Conservation (phyloP, 495 filamentous ascomycete species). For the Aeminium ludgeri region DNA sequence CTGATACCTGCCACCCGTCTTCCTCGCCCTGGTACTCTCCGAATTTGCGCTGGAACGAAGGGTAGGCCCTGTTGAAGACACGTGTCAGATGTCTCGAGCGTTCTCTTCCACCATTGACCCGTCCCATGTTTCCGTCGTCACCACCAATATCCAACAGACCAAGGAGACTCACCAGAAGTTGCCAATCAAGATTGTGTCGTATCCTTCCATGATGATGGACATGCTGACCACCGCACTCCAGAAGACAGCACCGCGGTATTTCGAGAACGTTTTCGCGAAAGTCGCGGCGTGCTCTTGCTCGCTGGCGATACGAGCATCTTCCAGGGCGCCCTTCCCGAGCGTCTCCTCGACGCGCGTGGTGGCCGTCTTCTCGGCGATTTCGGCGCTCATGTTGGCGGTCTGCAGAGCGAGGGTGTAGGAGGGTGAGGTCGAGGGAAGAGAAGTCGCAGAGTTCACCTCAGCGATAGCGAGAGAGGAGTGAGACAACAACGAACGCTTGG, state of each 20-base stretch:
- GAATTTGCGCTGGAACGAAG: constrained; percentile 1
- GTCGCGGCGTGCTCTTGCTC: constrained; percentile 18
- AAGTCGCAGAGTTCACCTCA: no score
- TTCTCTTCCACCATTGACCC: no score
- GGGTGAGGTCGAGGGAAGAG: no score
- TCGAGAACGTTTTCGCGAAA: constrained; percentile 20
- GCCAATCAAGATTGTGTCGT: constrained; percentile 9
- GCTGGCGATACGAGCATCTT: not conserved
- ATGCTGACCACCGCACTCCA: constrained; percentile 6
- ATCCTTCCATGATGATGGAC: constrained; percentile 10
- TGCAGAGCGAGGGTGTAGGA: no score
- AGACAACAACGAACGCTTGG: no score
- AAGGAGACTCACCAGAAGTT: no score
- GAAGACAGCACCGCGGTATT: constrained; percentile 39
- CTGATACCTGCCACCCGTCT: constrained; percentile 1
- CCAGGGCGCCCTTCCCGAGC: not conserved
- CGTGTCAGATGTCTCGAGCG: no score
- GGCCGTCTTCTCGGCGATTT: constrained; percentile 1
- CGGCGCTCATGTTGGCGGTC: constrained; percentile 12
- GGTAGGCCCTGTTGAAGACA: no score
- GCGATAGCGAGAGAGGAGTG: no score
- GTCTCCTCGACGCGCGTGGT: not conserved
- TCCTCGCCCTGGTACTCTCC: not conserved
- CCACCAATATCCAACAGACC: no score
- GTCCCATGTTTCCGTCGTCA: no score